Evolutionary conservation across 2,329 filamentous ascomycete genomes (phyloP).

Genomic region (Stromatinia cepivora): DNA sequence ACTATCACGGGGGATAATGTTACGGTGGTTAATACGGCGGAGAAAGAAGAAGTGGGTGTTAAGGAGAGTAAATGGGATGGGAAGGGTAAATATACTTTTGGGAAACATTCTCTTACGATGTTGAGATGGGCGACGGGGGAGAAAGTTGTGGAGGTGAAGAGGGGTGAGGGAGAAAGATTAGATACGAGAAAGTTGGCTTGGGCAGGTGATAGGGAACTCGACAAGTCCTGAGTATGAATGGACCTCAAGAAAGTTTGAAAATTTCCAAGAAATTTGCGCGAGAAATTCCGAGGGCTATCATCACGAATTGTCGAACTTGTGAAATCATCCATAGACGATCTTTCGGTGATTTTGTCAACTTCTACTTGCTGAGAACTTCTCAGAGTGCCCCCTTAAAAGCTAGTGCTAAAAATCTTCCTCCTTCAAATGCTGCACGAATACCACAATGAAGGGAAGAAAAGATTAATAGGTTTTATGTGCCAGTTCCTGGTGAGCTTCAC

Average conservation of each 20-base stretch:
- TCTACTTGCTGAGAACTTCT: too few relatives aligned
- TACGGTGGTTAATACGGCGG: constrained; percentile 61
- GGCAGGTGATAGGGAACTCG: constrained; percentile 24
- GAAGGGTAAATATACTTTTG: constrained; percentile 62
- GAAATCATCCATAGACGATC: too few relatives aligned
- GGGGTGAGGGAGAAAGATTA: constrained; percentile 29
- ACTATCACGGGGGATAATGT: constrained; percentile 60
- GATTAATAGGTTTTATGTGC: too few relatives aligned
- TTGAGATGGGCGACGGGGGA: constrained; percentile 50
- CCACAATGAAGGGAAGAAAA: too few relatives aligned
- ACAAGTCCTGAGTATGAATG: constrained; percentile 2
- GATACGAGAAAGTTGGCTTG: constrained; percentile 39
- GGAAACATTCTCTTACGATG: constrained; percentile 69
- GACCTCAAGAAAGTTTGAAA: background rate
- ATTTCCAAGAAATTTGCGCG: background rate
- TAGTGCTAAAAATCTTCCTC: too few relatives aligned
- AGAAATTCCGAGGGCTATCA: background rate
- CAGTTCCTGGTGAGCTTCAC: too few relatives aligned
- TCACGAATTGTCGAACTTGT: background rate
- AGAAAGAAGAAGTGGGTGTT: constrained; percentile 61
- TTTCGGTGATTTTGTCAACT: too few relatives aligned
- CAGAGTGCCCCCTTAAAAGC: too few relatives aligned
- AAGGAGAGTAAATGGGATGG: constrained; percentile 64
- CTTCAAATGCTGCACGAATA: too few relatives aligned
- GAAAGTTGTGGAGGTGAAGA: constrained; percentile 35